Percentiles rank a stretch among this genome's conserved stretches.
These are phyloP conservation scores for Arthrobotrys pseudoclavata DNA, from an alignment of 2,329 filamentous ascomycete species.

Conservation along the genomic window DNA sequence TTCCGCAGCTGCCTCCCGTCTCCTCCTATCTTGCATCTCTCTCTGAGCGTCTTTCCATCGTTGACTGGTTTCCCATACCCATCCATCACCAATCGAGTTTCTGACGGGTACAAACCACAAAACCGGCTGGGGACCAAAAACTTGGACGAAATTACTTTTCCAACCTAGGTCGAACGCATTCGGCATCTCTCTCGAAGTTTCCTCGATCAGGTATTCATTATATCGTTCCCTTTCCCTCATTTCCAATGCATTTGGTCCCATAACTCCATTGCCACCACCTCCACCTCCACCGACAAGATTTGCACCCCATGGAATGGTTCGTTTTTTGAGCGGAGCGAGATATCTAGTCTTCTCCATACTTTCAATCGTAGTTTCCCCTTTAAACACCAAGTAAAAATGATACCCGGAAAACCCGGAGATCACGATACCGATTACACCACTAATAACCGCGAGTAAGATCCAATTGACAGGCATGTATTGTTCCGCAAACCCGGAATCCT, in stretches of 20 bases:
- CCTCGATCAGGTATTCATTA: conserved; percentile 86
- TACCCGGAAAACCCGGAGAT: conserved; percentile 89
- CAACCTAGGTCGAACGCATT: conserved; percentile 94
- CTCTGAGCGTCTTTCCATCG: conserved; percentile 80
- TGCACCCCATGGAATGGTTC: conserved; percentile 61
- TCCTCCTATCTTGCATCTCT: conserved; percentile 70
- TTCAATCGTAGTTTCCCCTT: conserved; percentile 93
- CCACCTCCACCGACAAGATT: conserved; percentile 64
- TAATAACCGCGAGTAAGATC: conserved; percentile 85
- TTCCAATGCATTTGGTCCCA: conserved; percentile 71
- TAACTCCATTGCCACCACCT: conserved; percentile 63
- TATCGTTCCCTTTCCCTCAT: conserved; percentile 76
- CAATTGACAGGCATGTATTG: conserved; percentile 89
- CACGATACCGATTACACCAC: conserved; percentile 91
- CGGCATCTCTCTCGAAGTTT: conserved; percentile 87
- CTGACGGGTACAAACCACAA: conserved; percentile 85
- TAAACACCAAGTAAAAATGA: conserved; percentile 85
- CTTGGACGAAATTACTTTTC: conserved; percentile 81
- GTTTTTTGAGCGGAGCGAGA: conserved; percentile 75
- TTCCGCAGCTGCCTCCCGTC: conserved; percentile 76
- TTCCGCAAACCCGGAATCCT: conserved; percentile 77
- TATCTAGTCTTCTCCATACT: conserved; percentile 96
- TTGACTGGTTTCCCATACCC: conserved; percentile 89
- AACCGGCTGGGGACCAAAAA: conserved; percentile 80
- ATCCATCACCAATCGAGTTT: conserved; percentile 91